These are phyloP conservation scores for Penicillium paradoxum DNA, from an alignment of 495 filamentous ascomycete species.

Conservation along the genomic window DNA sequence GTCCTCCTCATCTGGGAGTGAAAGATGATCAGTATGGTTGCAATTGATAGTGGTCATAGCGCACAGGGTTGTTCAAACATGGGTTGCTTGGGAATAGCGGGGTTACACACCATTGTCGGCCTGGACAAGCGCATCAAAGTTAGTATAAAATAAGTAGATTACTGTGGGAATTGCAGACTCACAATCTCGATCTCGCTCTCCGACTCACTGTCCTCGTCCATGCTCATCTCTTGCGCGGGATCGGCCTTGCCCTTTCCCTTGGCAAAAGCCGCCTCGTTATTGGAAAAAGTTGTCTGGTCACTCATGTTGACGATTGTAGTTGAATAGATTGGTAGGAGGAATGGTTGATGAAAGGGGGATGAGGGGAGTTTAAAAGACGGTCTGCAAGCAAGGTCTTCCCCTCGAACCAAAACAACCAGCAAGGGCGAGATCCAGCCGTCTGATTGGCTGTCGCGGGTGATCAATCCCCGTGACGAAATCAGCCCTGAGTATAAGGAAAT, in stretches of 20 bases:
- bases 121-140: slow-evolving; percentile 21
- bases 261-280: slow-evolving; percentile 33
- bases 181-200: slow-evolving; percentile 66
- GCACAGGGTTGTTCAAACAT: slow-evolving; percentile 8
- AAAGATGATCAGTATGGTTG: slow-evolving; percentile 9
- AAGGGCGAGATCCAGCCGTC: slow-evolving; percentile 22
- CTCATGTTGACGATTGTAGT: slow-evolving; percentile 29
- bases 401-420: slow-evolving; percentile 27
- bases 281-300: slow-evolving; percentile 33
- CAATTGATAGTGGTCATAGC: background rate
- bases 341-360: slow-evolving; percentile 2
- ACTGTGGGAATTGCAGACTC: slow-evolving; percentile 20
- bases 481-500: too few species aligned
- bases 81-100: background rate
- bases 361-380: slow-evolving; percentile 23
- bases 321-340: slow-evolving; percentile 2
- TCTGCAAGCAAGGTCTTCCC: slow-evolving; percentile 23
- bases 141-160: background rate
- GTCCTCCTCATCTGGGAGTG: slow-evolving; percentile 49
- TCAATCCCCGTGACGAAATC: slow-evolving; percentile 16
- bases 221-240: slow-evolving; percentile 51
- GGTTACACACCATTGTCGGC: slow-evolving; percentile 31
- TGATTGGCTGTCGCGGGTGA: slow-evolving; percentile 16
- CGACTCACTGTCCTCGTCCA: slow-evolving; percentile 64
- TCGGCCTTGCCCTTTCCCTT: slow-evolving; percentile 50